Evolutionary conservation across 495 filamentous ascomycete species (phyloP), one percentile per base, ranked within the genome.

Genomic region (Aspergillus sparsus): DNA sequence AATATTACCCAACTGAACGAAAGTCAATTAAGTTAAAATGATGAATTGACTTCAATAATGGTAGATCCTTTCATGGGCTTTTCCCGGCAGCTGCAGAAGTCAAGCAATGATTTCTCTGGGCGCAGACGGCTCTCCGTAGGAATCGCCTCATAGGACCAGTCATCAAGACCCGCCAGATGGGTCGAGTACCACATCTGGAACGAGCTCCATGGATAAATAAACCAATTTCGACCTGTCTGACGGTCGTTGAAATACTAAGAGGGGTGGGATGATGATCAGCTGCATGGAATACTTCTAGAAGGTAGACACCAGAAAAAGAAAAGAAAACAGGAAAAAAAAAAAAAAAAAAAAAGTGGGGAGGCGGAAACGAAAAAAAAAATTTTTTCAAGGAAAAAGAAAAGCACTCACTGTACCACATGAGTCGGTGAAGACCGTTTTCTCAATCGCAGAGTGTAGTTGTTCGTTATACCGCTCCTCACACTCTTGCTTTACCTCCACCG

Each of bases 161-260:
- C 36, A 11, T 34, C 16, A 11, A 54, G 51, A 11, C 51, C 51
- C 10, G 51, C 49, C 27, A 51, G 34, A 47, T 51, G 46, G 10
- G 55, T 58, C 34, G 55, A 51, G 46, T 50, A 52, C 58, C 49
- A 65, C 58, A 65, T 57, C 11, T 65, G 54, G 15, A 65, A 34
- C 15, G 63, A 61, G 51, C 52, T 65, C 63, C 63, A 65, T 12
- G 63, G 63, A 37, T 65, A 65, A n/a, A 65, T 50, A 46, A 65
- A 62, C 63, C 63, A 65, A 39, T 65, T 65, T 21, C 52, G 55
- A 7, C 39, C 55, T 12, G 55, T 58, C 21, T 34, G 45, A 6
- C 12, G 16, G 35, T 58, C 55, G 39, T 54, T 64, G 47, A 57
- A 60, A 31, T 57, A 60, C 56, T 64, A 32, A 31, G 49, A 51